These are phyloP conservation scores for Aulographum hederae DNA, from an alignment of 2,329 filamentous ascomycete genomes.

Conservation along the genomic window DNA sequence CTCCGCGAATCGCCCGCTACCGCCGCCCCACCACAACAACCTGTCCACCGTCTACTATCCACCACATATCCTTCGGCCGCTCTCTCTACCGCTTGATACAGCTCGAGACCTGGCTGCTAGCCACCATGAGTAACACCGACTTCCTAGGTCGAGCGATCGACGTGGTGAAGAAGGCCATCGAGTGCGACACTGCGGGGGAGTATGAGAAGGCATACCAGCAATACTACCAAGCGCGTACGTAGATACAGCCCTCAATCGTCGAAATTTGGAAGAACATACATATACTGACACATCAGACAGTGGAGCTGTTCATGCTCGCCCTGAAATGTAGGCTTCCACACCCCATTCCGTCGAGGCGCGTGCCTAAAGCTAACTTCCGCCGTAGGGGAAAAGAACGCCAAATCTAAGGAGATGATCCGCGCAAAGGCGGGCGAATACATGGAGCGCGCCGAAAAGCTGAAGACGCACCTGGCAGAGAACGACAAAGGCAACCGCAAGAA, in stretches of 20 bases:
- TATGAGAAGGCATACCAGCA: conserved; percentile 94
- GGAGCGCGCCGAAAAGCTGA: conserved; percentile 96
- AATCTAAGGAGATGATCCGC: conserved; percentile 93
- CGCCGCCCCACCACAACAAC: too few species aligned
- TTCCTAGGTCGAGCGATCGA: conserved; percentile 95
- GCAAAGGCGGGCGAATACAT: conserved; percentile 93
- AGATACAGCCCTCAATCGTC: neutral
- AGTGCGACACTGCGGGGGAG: conserved; percentile 83
- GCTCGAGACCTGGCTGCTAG: neutral
- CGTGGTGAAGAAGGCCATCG: conserved; percentile 93
- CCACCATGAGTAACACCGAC: conserved; percentile 76
- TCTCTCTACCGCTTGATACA: too few species aligned
- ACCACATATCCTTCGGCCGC: too few species aligned
- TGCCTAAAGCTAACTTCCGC: neutral
- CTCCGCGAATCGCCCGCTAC: too few species aligned
- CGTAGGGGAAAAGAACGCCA: conserved; percentile 81
- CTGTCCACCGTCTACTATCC: too few species aligned
- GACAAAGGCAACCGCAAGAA: conserved; percentile 62
- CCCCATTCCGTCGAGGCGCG: neutral
- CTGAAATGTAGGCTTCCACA: conserved; percentile 50
- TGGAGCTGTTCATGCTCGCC: conserved; percentile 97
- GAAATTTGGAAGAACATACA: too few species aligned
- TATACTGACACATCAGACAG: conserved; percentile 17
- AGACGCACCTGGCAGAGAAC: conserved; percentile 64
- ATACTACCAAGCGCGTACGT: conserved; percentile 62